phyloP scores from a whole-genome alignment of 805 yeast genomes.

The Zygosaccharomyces siamensis region DNA sequence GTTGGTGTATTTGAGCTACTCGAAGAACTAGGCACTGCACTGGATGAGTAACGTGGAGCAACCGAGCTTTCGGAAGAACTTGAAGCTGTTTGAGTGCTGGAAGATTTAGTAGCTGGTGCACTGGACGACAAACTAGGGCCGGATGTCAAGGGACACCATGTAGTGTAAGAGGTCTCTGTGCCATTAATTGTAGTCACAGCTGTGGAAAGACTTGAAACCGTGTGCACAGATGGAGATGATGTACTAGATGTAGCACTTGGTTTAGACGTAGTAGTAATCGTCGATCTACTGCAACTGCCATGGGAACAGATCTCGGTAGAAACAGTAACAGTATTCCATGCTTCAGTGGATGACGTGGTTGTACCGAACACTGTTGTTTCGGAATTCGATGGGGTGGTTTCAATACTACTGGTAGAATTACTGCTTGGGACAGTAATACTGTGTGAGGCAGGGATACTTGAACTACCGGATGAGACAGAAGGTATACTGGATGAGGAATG shows the following conservation, averaged over 20 bases:
- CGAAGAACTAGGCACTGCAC: no score
- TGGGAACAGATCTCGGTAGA: constrained; percentile 19
- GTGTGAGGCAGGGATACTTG: neutral
- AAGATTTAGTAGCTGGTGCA: neutral
- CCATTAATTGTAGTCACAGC: no score
- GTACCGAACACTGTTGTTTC: neutral
- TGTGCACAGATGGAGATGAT: no score
- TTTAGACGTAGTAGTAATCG: neutral
- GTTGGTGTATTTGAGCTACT: no score
- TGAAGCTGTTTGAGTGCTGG: no score
- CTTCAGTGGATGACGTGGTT: neutral
- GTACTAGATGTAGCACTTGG: no score
- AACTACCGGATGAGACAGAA: no score
- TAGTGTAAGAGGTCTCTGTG: constrained; percentile 29
- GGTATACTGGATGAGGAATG: neutral
- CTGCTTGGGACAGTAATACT: neutral
- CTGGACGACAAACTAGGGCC: neutral
- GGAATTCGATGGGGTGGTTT: neutral
- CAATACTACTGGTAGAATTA: neutral
- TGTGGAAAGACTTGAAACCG: no score
- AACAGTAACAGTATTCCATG: constrained; percentile 10
- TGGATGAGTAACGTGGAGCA: no score
- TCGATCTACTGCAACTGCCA: constrained; percentile 6
- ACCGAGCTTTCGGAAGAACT: no score
- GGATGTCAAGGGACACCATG: constrained; percentile 37